phyloP scores from a whole-genome alignment of 441 rosid genomes.

The Sinapis alba region DNA sequence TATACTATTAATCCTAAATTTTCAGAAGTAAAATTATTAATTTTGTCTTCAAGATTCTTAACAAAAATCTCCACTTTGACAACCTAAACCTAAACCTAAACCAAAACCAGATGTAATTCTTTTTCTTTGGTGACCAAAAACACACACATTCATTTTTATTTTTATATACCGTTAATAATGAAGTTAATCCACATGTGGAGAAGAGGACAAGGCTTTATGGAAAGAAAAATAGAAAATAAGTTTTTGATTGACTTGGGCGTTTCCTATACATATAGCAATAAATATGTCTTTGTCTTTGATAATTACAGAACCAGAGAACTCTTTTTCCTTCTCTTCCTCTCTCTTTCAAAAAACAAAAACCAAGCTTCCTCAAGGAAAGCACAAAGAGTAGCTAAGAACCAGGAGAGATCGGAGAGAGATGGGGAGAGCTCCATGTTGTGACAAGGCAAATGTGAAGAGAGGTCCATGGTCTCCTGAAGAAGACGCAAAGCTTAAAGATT shows the following conservation, averaged over 20 bases:
- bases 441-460: conserved; percentile 62
- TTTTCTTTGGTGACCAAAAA: conserved; percentile 37
- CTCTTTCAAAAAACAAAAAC: conserved; percentile 18
- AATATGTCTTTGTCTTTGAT: conserved; percentile 35
- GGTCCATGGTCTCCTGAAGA: conserved; percentile 88
- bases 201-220: conserved; percentile 26
- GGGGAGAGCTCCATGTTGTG: conserved; percentile 89
- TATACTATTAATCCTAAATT: not conserved
- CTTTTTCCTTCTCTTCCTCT: conserved; percentile 19
- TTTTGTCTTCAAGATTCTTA: not conserved
- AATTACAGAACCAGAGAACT: conserved; percentile 28
- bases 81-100: conserved; percentile 36
- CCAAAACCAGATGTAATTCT: conserved; percentile 35
- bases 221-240: conserved; percentile 31
- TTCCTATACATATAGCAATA: conserved; percentile 39
- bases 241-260: conserved; percentile 42
- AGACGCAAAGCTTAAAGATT: conserved; percentile 58
- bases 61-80: conserved; percentile 14
- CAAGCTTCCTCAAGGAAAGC: conserved; percentile 14
- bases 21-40: not conserved
- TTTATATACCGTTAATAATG: conserved; percentile 3
- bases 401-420: conserved; percentile 35
- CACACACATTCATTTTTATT: not conserved
- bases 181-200: conserved; percentile 38
- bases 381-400: conserved; percentile 5